Conservation (phyloP, 495 filamentous ascomycete genomes). For the Amniculicola lignicola region DNA sequence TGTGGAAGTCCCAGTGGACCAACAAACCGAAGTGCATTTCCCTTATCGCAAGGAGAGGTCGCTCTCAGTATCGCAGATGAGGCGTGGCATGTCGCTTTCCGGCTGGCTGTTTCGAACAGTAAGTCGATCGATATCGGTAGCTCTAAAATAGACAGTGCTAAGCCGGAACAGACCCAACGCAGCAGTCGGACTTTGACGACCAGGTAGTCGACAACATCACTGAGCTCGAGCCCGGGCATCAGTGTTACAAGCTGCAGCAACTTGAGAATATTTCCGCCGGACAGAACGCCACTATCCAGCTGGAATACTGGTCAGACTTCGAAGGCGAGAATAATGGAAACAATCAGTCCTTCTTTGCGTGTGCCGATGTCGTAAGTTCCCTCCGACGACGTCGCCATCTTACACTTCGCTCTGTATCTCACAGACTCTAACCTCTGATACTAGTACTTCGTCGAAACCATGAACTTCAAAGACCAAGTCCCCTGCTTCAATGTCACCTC, state of each 20-base stretch:
- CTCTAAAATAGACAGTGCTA: neutral
- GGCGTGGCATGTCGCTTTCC: slow-evolving; percentile 49
- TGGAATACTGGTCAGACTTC: slow-evolving; percentile 49
- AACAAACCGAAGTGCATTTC: neutral
- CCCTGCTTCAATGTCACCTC: slow-evolving; percentile 53
- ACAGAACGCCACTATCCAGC: slow-evolving; percentile 52
- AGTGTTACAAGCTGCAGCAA: slow-evolving; percentile 50
- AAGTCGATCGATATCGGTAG: slow-evolving; percentile 9
- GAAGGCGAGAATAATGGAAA: slow-evolving; percentile 40
- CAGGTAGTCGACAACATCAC: slow-evolving; percentile 47
- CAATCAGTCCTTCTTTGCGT: slow-evolving; percentile 53
- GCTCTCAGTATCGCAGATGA: slow-evolving; percentile 47
- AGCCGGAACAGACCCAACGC: slow-evolving; percentile 15
- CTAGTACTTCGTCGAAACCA: slow-evolving; percentile 40
- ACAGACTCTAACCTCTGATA: neutral
- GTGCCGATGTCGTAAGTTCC: slow-evolving; percentile 45
- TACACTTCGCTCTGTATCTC: neutral
- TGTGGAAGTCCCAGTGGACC: slow-evolving; percentile 29
- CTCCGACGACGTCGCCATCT: neutral
- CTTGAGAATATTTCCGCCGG: slow-evolving; percentile 43
- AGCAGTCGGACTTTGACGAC: slow-evolving; percentile 36
- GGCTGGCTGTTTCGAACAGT: slow-evolving; percentile 49
- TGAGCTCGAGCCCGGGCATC: slow-evolving; percentile 48
- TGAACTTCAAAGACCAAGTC: slow-evolving; percentile 43
- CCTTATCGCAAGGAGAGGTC: slow-evolving; percentile 37